Percentiles rank a stretch among this genome's conserved stretches.
Evolutionary conservation across 768 basidiomycete species (phyloP).

Genomic region (Lactarius indigo): DNA sequence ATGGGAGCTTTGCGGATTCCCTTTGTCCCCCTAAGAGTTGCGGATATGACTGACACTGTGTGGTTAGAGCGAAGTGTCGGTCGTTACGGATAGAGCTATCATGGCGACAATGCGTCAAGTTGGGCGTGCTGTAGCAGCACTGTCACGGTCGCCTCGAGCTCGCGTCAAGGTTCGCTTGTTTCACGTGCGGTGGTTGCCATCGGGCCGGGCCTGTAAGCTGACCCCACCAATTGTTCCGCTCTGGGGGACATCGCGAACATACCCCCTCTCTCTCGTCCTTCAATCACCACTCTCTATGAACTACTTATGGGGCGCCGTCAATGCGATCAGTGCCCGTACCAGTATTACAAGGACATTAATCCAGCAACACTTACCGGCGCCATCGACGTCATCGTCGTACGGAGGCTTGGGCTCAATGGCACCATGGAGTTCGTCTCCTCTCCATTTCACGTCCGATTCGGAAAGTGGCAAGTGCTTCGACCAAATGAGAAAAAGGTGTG

Average conservation of each 20-base stretch:
- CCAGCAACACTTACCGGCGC: slow-evolving; percentile 96
- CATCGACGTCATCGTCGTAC: slow-evolving; percentile 97
- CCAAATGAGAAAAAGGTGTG: slow-evolving; percentile 90
- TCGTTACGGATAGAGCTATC: background rate
- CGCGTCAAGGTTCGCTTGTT: too few relatives aligned
- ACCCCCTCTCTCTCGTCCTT: background rate
- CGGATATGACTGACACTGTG: background rate
- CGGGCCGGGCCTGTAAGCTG: background rate
- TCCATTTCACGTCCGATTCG: slow-evolving; percentile 96
- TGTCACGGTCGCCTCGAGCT: too few relatives aligned
- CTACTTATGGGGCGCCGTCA: slow-evolving; percentile 83
- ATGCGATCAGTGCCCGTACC: slow-evolving; percentile 83
- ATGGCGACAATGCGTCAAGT: background rate
- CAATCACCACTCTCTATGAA: slow-evolving; percentile 50
- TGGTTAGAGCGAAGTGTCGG: background rate
- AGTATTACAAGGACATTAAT: slow-evolving; percentile 92
- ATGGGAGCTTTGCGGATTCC: background rate
- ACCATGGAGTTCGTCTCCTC: slow-evolving; percentile 78
- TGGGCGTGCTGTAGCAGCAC: too few relatives aligned
- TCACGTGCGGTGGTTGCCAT: background rate
- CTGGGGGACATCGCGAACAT: background rate
- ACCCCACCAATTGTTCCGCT: background rate
- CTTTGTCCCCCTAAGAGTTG: background rate
- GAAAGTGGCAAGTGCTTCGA: slow-evolving; percentile 92
- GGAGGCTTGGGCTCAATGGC: slow-evolving; percentile 61